These are phyloP conservation scores for Ciborinia camelliae DNA, from an alignment of 2,329 filamentous ascomycete genomes.

Conservation along the genomic window DNA sequence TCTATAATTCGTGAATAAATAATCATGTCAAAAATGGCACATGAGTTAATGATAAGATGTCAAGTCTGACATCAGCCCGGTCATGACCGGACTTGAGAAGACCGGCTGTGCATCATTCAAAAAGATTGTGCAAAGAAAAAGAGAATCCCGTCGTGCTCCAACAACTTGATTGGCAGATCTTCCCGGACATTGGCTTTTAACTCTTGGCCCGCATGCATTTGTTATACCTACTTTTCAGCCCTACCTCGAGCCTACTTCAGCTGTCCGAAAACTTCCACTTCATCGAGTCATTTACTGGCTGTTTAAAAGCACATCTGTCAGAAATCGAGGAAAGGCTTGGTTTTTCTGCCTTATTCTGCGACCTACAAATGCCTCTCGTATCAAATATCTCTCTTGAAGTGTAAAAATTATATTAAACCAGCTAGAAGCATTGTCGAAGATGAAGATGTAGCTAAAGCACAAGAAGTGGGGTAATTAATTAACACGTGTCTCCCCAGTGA, in stretches of 20 bases:
- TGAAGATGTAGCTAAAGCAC: not conserved
- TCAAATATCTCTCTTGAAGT: not conserved
- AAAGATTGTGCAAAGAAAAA: not conserved
- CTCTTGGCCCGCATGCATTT: conserved; percentile 2
- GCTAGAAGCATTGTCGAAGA: not conserved
- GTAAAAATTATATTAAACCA: not conserved
- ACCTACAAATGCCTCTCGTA: rapidly evolving
- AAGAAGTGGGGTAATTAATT: not conserved
- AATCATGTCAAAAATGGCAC: not conserved
- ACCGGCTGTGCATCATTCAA: not conserved
- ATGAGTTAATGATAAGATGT: conserved; percentile 4
- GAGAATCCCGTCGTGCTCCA: not conserved
- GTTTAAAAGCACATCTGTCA: not conserved
- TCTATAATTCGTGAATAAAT: not conserved
- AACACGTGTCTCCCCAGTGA: not conserved
- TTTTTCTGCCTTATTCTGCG: no score
- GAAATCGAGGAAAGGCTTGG: not conserved
- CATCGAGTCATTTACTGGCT: not conserved
- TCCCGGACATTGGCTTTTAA: not conserved
- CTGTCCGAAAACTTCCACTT: not conserved
- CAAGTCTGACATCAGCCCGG: conserved; percentile 10
- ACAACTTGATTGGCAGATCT: not conserved
- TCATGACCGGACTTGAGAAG: conserved; percentile 4
- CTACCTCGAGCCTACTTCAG: not conserved
- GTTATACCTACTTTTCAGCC: not conserved